Evolutionary conservation across 495 filamentous ascomycete genomes (phyloP), one percentile per base, ranked within the genome.

Genomic region (Monascus purpureus): DNA sequence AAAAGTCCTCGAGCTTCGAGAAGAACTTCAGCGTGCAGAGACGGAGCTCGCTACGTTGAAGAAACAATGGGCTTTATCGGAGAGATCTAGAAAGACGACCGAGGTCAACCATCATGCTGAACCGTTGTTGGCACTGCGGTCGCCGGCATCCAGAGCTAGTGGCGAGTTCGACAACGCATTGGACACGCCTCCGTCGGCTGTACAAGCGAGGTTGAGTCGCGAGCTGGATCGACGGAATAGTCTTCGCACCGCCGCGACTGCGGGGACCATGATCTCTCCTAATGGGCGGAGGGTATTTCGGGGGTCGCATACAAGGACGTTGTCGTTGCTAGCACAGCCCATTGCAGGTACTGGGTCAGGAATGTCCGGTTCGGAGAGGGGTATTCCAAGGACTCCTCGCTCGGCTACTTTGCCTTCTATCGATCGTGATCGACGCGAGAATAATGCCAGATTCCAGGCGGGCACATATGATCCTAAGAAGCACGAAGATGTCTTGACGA

Each of bases 1-100:
- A n/a, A 74, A 73, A 31, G 88, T 97, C 4, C 59, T 97, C 25
- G 90, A 96, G 60, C 63, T 96, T 18, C 77, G 75, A 29, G 90
- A 96, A 51, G 90, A 95, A 50, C 65, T 97, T 8, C 52, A 59
- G 6, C 75, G 75, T 32, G 87, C 90, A 7, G 90, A 96, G 47
- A 49, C 53, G 3, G 84, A 94, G 20, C 59, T 97, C 35, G 55
- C 61, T 19, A 72, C 61, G 35, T 60, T 96, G 29, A 94, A 94
- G 55, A 79, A 72, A 38, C 82, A 90, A 45, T 80, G 83, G 82
- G 69, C 79, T 2, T 52, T 62, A 15, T 76, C 87, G 20, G 85
- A 94, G 47, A 75, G 73, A 31, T 70, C 73, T 23, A 85, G 72
- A 61, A 88, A 90, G 57, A 67, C 73, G 25, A 71, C 72, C 8